These are phyloP conservation scores for Pseudohyphozyma bogoriensis DNA, from an alignment of 768 basidiomycete species.

Conservation along the genomic window DNA sequence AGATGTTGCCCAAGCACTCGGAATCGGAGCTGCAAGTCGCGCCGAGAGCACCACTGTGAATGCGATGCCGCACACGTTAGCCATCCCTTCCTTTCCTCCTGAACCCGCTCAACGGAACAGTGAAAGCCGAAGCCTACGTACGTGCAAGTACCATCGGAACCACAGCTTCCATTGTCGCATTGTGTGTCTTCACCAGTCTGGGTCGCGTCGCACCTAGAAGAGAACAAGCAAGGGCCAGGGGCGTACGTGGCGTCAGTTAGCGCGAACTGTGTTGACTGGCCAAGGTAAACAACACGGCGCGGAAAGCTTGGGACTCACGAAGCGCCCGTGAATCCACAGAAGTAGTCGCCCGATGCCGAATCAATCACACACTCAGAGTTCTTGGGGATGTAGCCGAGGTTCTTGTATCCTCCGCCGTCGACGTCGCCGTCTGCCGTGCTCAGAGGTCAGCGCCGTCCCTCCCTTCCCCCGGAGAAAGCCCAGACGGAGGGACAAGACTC, in stretches of 20 bases:
- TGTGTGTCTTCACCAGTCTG: not conserved
- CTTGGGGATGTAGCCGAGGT: not conserved
- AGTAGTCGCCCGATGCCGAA: not conserved
- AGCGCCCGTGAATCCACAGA: not conserved
- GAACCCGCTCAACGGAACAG: too few species aligned
- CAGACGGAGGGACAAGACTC: not conserved
- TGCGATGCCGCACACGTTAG: rapidly evolving
- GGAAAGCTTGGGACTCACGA: not conserved
- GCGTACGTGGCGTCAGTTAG: not conserved
- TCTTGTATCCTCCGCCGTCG: not conserved
- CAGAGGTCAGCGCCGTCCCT: not conserved
- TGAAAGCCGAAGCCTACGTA: not conserved
- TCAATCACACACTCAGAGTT: not conserved
- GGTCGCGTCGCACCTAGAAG: not conserved
- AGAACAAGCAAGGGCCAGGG: not conserved
- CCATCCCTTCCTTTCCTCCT: too few species aligned
- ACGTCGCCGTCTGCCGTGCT: not conserved
- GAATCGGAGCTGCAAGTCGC: not conserved
- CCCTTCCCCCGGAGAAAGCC: not conserved
- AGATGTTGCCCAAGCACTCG: conserved; percentile 3
- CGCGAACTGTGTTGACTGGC: too few species aligned
- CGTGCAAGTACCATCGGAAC: not conserved
- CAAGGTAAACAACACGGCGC: not conserved
- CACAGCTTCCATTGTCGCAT: conserved; percentile 18
- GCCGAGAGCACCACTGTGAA: conserved; percentile 2